These are phyloP conservation scores for Panicum hallii DNA, from an alignment of 202 grass and related monocot species.

Conservation along the genomic window DNA sequence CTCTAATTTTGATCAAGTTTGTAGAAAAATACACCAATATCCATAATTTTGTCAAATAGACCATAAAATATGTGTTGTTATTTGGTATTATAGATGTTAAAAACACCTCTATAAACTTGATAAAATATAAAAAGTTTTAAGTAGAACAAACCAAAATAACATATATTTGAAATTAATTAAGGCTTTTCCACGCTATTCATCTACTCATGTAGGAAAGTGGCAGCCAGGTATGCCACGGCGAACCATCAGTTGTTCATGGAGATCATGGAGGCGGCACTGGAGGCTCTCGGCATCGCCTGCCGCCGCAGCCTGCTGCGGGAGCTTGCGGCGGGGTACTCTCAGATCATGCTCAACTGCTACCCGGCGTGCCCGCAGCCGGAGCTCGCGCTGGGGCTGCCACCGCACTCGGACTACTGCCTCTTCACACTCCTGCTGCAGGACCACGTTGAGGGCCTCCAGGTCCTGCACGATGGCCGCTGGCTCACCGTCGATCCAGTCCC, in stretches of 20 bases:
- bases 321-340: slow-evolving; percentile 51
- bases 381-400: slow-evolving; percentile 80
- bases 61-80: too few relatives aligned
- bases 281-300: slow-evolving; percentile 43
- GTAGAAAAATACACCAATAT: too few relatives aligned
- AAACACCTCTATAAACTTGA: too few relatives aligned
- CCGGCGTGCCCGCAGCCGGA: slow-evolving; percentile 80
- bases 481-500: slow-evolving; percentile 68
- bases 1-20: too few relatives aligned
- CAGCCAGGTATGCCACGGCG: slow-evolving; percentile 49
- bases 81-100: too few relatives aligned
- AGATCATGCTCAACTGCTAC: slow-evolving; percentile 80
- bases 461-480: slow-evolving; percentile 58
- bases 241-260: slow-evolving; percentile 52
- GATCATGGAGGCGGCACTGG: slow-evolving; percentile 53
- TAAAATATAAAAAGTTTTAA: too few relatives aligned
- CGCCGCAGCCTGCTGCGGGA: slow-evolving; percentile 46
- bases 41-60: too few relatives aligned
- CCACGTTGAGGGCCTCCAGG: slow-evolving; percentile 70
- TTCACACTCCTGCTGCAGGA: slow-evolving; percentile 84
- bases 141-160: too few relatives aligned
- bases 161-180: too few relatives aligned
- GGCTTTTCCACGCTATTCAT: too few relatives aligned
- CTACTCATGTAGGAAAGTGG: slow-evolving; percentile 37
- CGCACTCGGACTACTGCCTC: slow-evolving; percentile 85